Conservation (phyloP, 2,329 filamentous ascomycete species). For the Scedosporium dehoogii region DNA sequence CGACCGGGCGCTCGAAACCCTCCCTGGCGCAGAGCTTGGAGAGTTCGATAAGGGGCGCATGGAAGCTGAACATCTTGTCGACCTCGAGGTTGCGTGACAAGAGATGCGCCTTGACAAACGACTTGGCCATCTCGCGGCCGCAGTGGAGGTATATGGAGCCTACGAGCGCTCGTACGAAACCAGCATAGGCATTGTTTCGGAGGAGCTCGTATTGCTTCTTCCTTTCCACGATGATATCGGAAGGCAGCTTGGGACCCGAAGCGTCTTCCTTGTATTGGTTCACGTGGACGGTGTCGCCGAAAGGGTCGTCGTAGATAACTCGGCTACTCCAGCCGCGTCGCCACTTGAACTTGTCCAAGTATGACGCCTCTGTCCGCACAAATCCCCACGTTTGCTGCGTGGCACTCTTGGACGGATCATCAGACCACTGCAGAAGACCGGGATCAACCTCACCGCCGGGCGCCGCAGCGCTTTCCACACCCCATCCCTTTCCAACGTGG, state of each 20-base stretch:
- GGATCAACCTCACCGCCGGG: constrained; percentile 89
- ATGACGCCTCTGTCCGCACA: constrained; percentile 38
- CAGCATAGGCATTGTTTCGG: constrained; percentile 61
- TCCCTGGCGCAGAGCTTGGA: constrained; percentile 76
- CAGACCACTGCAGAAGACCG: constrained; percentile 73
- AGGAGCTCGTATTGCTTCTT: constrained; percentile 48
- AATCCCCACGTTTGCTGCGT: constrained; percentile 38
- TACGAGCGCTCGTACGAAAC: constrained; percentile 73
- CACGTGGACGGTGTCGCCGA: constrained; percentile 52
- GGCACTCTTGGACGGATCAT: constrained; percentile 32
- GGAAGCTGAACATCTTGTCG: constrained; percentile 71
- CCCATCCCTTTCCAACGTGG: constrained; percentile 74
- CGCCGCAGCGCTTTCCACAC: constrained; percentile 75
- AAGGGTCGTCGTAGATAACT: constrained; percentile 74
- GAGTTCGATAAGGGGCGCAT: constrained; percentile 74
- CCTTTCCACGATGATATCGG: constrained; percentile 10
- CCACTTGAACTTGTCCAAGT: constrained; percentile 39
- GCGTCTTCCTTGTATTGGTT: constrained; percentile 14
- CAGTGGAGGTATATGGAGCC: constrained; percentile 80
- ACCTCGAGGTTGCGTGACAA: constrained; percentile 71
- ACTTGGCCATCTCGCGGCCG: constrained; percentile 66
- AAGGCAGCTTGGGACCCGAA: constrained; percentile 7
- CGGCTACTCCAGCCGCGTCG: constrained; percentile 65
- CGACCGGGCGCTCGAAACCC: constrained; percentile 78
- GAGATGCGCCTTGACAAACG: constrained; percentile 77